Evolutionary conservation across 1,139 yeast species (phyloP), one percentile per base, ranked within the genome.

Genomic region (Debaryomyces sp.): DNA sequence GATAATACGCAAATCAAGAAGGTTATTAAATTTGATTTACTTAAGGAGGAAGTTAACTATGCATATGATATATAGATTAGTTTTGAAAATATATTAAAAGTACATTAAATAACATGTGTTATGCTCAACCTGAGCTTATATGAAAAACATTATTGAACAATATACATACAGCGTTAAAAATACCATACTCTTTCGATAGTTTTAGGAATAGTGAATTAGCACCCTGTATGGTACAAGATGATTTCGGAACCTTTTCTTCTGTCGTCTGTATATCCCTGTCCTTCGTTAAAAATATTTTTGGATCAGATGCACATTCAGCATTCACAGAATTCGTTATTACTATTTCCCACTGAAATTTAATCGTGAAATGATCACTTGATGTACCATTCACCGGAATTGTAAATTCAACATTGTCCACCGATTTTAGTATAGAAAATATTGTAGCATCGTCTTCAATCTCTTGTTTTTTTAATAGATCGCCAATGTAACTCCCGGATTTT

Each of bases 341-440:
- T 2, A 75, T 57, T 13, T 61, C 62, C 78, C 78, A 75, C 9
- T 43, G 46, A 10, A 74, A 37, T 41, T 51, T 23, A 2, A 62
- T 9, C 27, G 44, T 55, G 37, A 45, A 45, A 7, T 32, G 17
- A 24, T 30, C 10, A 5, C 6, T 21, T 13, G 15, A 9, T 50
- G 52, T 18, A n/a, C 13, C 27, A 37, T 38, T 26, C 18, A 33
- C 44, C 1, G 56, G 50, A 1, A 62, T 45, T 8, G 44, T 45
- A 30, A 68, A 56, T 32, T 59, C 61, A 4, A 69, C 41, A 7
- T 44, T 51, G 22, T 59, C 60, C 6, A 61, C 49, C 50, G 60
- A 53, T 51, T 63, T 67, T 24, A 71, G 51, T 9, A 54, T 46
- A 3, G 66, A 51, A 46, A 54, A 57, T 2, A 45, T 42, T 13